These are phyloP conservation scores for Mucor racemosus DNA, from an alignment of 371 early-diverging fungal species.

Conservation along the genomic window DNA sequence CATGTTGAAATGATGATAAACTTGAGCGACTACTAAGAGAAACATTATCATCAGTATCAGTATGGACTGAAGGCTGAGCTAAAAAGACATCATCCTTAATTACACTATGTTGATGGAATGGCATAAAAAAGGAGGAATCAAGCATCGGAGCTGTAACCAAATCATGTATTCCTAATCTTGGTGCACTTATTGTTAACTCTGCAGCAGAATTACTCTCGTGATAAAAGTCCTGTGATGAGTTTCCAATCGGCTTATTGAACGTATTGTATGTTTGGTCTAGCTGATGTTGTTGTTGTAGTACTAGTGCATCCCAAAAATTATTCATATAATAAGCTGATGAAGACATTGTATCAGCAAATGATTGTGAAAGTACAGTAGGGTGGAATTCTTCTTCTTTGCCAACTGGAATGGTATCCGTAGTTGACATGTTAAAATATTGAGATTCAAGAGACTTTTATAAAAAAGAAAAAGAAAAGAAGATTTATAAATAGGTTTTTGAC, in stretches of 20 bases:
- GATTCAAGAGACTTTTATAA: neutral
- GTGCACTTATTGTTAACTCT: slow-evolving; percentile 29
- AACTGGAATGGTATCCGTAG: slow-evolving; percentile 1
- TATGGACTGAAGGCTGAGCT: slow-evolving; percentile 16
- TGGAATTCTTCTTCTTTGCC: slow-evolving; percentile 4
- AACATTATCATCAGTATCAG: slow-evolving; percentile 30
- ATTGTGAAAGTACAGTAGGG: slow-evolving; percentile 23
- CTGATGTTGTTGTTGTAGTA: slow-evolving; percentile 7
- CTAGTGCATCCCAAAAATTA: slow-evolving; percentile 16
- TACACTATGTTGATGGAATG: slow-evolving; percentile 9
- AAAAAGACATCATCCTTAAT: slow-evolving; percentile 35
- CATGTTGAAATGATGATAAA: slow-evolving; percentile 24
- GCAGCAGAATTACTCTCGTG: slow-evolving; percentile 29
- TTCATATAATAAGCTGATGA: slow-evolving; percentile 1
- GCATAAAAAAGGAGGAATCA: slow-evolving; percentile 23
- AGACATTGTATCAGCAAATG: slow-evolving; percentile 4
- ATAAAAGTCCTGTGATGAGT: slow-evolving; percentile 29
- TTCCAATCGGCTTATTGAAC: slow-evolving; percentile 30
- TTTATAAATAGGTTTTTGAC: neutral
- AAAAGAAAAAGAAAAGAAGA: slow-evolving; percentile 15
- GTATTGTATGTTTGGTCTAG: slow-evolving; percentile 1
- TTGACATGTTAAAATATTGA: neutral
- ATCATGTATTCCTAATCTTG: slow-evolving; percentile 30
- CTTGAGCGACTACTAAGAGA: slow-evolving; percentile 32
- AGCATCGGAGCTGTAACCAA: slow-evolving; percentile 30